Conservation (phyloP, 306 rosid genomes). For the Adenanthera pavonina region DNA sequence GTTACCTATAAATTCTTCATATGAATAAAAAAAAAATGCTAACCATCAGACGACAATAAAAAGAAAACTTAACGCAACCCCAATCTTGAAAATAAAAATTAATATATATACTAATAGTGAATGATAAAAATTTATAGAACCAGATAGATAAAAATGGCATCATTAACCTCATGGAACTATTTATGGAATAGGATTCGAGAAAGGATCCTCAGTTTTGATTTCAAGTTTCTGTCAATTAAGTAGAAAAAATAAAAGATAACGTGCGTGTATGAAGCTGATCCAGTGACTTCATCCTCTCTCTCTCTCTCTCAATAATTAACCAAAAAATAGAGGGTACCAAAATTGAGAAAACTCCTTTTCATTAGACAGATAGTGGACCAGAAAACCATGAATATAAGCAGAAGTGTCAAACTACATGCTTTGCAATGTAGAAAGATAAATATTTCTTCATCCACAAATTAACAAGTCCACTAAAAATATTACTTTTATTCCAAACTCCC, state of each 20-base stretch:
- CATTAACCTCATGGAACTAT: not conserved
- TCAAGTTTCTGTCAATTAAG: too few relatives aligned
- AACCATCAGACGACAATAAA: not conserved
- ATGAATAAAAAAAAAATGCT: not conserved
- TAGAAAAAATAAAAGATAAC: too few relatives aligned
- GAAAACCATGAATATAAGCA: not conserved
- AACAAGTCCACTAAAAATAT: not conserved
- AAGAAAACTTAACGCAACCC: not conserved
- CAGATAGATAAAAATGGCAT: not conserved
- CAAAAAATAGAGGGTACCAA: not conserved
- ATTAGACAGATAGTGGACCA: not conserved
- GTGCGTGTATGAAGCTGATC: too few relatives aligned
- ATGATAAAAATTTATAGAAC: not conserved
- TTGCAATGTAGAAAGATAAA: not conserved
- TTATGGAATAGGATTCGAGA: not conserved
- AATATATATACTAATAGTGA: not conserved
- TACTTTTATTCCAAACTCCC: not conserved
- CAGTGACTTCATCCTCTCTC: too few relatives aligned
- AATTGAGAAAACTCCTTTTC: not conserved
- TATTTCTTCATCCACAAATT: not conserved
- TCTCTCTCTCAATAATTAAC: too few relatives aligned
- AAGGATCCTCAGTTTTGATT: too few relatives aligned
- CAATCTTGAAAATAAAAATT: not conserved
- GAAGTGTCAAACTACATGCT: not conserved
- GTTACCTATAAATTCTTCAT: not conserved